Evolutionary conservation across 2,329 filamentous ascomycete genomes (phyloP).

Genomic region (Ceratocystis papillata): DNA sequence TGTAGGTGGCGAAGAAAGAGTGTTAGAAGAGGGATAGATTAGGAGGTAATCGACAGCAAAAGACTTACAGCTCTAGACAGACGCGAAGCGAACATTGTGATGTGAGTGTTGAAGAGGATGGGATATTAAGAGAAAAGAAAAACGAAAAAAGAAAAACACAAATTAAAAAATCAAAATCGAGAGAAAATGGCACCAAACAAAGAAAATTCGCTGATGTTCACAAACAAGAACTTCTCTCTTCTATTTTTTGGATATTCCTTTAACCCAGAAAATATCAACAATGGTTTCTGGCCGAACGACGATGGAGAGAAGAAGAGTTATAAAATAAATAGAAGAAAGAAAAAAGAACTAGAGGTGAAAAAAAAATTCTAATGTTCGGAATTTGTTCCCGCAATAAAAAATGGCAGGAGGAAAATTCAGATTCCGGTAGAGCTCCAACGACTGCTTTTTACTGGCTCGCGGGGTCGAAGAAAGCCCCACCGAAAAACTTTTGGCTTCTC

Average conservation of each 20-base stretch:
- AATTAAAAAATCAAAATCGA: conserved; percentile 29
- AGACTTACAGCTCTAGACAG: conserved; percentile 63
- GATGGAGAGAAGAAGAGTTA: too few species aligned
- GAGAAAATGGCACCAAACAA: conserved; percentile 23
- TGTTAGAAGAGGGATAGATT: not conserved
- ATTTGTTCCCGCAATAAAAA: conserved; percentile 11
- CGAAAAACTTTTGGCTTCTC: conserved; percentile 12
- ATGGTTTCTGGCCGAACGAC: not conserved
- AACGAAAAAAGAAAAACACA: conserved; percentile 30
- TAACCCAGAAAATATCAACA: not conserved
- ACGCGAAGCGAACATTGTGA: conserved; percentile 61
- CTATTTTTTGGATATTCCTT: not conserved
- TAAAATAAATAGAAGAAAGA: too few species aligned
- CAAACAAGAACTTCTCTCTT: conserved; percentile 18
- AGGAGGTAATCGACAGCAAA: not conserved
- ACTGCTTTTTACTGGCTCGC: conserved; percentile 21
- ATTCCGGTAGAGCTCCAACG: conserved; percentile 18
- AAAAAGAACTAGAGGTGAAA: too few species aligned
- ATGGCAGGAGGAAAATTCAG: conserved; percentile 16
- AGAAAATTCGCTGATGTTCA: conserved; percentile 13
- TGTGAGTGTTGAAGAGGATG: conserved; percentile 29
- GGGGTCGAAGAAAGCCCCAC: conserved; percentile 14
- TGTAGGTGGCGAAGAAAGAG: conserved; percentile 30
- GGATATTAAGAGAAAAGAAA: conserved; percentile 29
- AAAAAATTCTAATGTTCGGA: conserved; percentile 8